These are phyloP conservation scores for Aspergillus floridensis DNA, from an alignment of 2,329 filamentous ascomycete genomes.

Conservation along the genomic window DNA sequence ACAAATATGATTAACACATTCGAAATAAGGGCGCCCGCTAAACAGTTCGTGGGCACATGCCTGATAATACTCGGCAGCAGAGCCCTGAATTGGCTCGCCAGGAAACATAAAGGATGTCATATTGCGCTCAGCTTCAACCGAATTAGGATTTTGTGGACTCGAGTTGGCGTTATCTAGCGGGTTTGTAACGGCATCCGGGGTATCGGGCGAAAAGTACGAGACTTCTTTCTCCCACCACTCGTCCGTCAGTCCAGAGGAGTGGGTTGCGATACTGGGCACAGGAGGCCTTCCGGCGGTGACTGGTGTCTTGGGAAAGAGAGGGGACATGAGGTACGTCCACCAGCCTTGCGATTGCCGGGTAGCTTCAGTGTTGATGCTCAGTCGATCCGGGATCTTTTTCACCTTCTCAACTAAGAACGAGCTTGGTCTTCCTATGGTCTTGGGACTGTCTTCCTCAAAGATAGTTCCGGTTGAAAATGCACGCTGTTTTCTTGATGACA, in stretches of 20 bases:
- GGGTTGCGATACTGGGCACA: slow-evolving; percentile 23
- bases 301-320: slow-evolving; percentile 37
- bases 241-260: slow-evolving; percentile 17
- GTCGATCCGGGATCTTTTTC: slow-evolving; percentile 28
- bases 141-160: slow-evolving; percentile 4
- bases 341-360: slow-evolving; percentile 48
- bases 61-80: slow-evolving; percentile 45
- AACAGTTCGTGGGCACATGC: slow-evolving; percentile 47
- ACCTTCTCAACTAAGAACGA: slow-evolving; percentile 31
- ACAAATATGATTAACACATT: slow-evolving; percentile 45
- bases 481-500: slow-evolving; percentile 26
- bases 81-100: slow-evolving; percentile 29
- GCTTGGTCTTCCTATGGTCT: slow-evolving; percentile 13
- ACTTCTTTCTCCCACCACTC: slow-evolving; percentile 32
- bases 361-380: slow-evolving; percentile 37
- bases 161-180: slow-evolving; percentile 17
- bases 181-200: slow-evolving; percentile 20
- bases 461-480: slow-evolving; percentile 36
- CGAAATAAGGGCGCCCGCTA: slow-evolving; percentile 41
- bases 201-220: slow-evolving; percentile 32
- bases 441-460: slow-evolving; percentile 35
- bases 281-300: slow-evolving; percentile 24
- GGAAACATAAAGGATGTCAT: slow-evolving; percentile 25
- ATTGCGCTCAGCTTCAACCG: neutral
- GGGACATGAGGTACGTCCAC: slow-evolving; percentile 50